phyloP scores from a whole-genome alignment of 1,284 basidiomycete genomes.

The Irpex sp. region DNA sequence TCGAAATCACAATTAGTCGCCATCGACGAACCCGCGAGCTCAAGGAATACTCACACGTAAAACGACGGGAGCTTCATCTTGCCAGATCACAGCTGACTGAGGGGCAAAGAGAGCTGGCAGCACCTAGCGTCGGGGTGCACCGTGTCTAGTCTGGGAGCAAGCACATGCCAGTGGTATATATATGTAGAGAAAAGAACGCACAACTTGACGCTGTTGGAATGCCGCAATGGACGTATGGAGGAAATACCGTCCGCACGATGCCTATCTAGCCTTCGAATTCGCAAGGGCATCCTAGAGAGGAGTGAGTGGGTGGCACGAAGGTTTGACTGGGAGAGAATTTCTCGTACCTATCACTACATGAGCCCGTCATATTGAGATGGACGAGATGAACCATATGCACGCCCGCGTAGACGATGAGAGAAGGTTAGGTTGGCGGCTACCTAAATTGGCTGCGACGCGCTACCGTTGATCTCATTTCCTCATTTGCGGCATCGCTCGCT shows the following conservation, averaged over 20 bases:
- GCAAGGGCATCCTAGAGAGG: not conserved
- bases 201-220: not conserved
- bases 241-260: not conserved
- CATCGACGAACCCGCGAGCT: slow-evolving; percentile 2
- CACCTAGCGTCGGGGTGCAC: not conserved
- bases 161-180: slow-evolving; percentile 14
- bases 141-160: not conserved
- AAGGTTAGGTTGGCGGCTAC: not conserved
- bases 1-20: not conserved
- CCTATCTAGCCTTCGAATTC: not conserved
- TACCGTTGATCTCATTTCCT: not conserved
- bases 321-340: not conserved
- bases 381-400: not conserved
- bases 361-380: not conserved
- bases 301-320: not conserved
- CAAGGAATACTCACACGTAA: slow-evolving; percentile 32
- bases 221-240: slow-evolving; percentile 1
- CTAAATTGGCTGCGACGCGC: not conserved
- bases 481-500: not conserved
- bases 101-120: not conserved
- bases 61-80: slow-evolving; percentile 26
- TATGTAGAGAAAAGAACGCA: not conserved
- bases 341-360: not conserved
- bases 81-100: not conserved
- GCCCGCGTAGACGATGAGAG: not conserved